Evolutionary conservation across 2,329 filamentous ascomycete genomes (phyloP), one percentile per base, ranked within the genome.

Genomic region (Monilinia fructigena): DNA sequence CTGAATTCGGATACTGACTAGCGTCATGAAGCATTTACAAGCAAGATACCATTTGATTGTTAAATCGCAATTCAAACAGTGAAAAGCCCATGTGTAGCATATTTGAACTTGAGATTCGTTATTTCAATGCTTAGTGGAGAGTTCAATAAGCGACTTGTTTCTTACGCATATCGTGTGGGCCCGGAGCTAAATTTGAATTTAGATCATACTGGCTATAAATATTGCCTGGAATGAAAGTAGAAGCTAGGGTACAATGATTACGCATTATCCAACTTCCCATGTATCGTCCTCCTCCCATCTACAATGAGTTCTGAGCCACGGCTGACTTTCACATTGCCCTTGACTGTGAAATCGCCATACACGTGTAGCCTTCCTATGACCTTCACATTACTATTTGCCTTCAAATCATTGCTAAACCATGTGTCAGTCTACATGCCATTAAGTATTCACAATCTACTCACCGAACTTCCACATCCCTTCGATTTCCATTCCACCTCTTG

Each of bases 251-350:
- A 31, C n/a, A 4, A 42, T 12, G 5, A n/a, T 38, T 35, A 61
- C 23, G 45, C 45, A 61, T 61, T 47, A 50, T 68, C 63, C 18
- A 73, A 42, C 55, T 65, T 72, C 4, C 72, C 72, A 67, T 72
- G 68, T 59, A 73, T 68, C 5, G 71, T 73, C n/a, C 69, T 70
- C 59, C 66, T 73, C 5, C 72, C 72, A 60, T 71, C 66, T 12
- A 73, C 69, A 55, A 68, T 66, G 35, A 73, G 55, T 26, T 67
- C 52, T 14, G 67, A 65, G 0, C 72, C 69, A 35, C 67, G 66
- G 42, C 55, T 40, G 42, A 74, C 52, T 38, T 53, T 67, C 0
- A 73, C 67, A 40, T 63, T 63, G 3, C 72, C 72, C 45, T 69
- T 65, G 3, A 70, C 69, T 16, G 70, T 69, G n/a, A 73, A 66